These are phyloP conservation scores for Neurospora sp. DNA, from an alignment of 495 filamentous ascomycete genomes.

Conservation along the genomic window DNA sequence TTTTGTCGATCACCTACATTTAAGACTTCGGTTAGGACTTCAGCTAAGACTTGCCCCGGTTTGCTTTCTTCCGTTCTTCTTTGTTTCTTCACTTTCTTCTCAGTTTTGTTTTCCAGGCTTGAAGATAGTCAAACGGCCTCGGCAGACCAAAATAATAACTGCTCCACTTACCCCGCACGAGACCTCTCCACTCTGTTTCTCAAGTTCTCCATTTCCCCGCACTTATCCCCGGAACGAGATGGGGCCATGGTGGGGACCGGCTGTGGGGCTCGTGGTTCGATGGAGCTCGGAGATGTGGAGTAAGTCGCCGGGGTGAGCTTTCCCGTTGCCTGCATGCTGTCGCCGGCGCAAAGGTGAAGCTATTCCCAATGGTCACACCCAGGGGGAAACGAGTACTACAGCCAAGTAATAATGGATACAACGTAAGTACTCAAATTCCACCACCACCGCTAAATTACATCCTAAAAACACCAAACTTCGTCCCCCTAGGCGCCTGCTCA, in stretches of 20 bases:
- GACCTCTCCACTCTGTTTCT: neutral
- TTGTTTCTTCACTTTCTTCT: neutral
- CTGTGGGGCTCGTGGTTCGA: neutral
- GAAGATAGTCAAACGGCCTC: neutral
- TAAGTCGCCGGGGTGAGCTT: neutral
- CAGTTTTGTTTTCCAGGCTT: neutral
- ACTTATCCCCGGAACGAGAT: neutral
- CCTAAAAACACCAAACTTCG: conserved; percentile 88
- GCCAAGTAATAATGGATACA: neutral
- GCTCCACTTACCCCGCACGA: neutral
- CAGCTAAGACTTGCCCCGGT: too few species aligned
- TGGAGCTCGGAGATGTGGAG: neutral
- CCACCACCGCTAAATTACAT: conserved; percentile 48
- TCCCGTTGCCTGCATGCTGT: neutral
- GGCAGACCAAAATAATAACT: neutral
- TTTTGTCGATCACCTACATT: too few species aligned
- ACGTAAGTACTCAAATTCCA: neutral
- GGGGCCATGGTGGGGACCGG: neutral
- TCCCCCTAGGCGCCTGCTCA: conserved; percentile 48
- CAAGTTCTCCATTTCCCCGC: neutral
- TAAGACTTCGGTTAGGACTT: too few species aligned
- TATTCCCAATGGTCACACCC: neutral
- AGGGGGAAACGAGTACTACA: too few species aligned
- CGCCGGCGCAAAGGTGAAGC: neutral
- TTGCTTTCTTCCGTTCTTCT: too few species aligned